Percentiles rank a stretch among this genome's conserved stretches.
phyloP scores from a whole-genome alignment of 768 basidiomycete species.

The Naganishia vishniacii region DNA sequence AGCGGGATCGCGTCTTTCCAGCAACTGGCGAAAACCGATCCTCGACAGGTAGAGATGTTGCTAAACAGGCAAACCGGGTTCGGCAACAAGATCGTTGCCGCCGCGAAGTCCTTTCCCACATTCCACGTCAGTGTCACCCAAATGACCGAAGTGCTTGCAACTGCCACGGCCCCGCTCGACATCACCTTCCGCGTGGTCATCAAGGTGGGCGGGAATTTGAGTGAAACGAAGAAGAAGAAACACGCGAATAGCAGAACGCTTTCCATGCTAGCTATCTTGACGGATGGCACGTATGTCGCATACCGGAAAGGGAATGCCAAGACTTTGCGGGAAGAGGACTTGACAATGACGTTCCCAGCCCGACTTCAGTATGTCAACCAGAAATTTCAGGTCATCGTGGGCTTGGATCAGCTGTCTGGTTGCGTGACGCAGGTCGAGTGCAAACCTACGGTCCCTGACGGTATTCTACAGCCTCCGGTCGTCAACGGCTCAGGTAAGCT shows the following conservation, averaged over 20 bases:
- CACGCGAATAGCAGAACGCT: conserved; percentile 56
- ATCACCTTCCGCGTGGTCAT: conserved; percentile 47
- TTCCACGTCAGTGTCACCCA: conserved; percentile 7
- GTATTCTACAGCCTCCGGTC: background rate
- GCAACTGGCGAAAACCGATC: conserved; percentile 26
- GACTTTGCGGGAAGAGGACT: conserved; percentile 55
- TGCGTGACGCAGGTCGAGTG: conserved; percentile 65
- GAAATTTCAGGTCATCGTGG: conserved; percentile 22
- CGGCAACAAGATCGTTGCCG: conserved; percentile 29
- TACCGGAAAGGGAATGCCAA: conserved; percentile 67
- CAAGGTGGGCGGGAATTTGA: conserved; percentile 59
- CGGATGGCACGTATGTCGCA: conserved; percentile 68
- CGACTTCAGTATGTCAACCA: conserved; percentile 72
- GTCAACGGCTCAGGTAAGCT: background rate
- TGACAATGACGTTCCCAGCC: conserved; percentile 60
- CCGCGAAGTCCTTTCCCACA: conserved; percentile 4
- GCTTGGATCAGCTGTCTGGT: conserved; percentile 27
- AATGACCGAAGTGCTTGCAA: background rate
- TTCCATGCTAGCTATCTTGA: conserved; percentile 66
- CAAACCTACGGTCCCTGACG: conserved; percentile 52
- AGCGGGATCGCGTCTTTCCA: conserved; percentile 31
- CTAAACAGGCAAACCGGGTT: conserved; percentile 31
- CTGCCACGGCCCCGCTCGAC: background rate
- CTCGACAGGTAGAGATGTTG: conserved; percentile 30
- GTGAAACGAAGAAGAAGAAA: conserved; percentile 53